Evolutionary conservation across 495 filamentous ascomycete species (phyloP), one percentile per base, ranked within the genome.

Genomic region (Penicillium crystallinum): DNA sequence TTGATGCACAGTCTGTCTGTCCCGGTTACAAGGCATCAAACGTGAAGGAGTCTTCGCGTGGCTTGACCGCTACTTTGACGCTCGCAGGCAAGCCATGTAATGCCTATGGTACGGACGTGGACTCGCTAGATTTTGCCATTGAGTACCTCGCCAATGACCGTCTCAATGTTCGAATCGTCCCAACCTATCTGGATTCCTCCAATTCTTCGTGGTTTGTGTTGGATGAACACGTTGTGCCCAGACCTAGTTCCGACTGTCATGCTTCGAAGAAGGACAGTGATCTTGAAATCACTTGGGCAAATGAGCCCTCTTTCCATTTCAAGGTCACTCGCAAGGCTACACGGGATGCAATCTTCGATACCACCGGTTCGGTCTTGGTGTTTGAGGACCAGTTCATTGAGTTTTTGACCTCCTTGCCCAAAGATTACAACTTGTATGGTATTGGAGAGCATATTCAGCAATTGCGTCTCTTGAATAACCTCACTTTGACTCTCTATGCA

Each of bases 181-280:
- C 89, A 1, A 77, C 81, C 6, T 75, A 85, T 50, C 66, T 89
- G 22, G 81, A 80, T 49, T 56, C 72, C 5, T 79, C 78, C 4
- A 91, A 92, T 57, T 71, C 69, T 35, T 83, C 85, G 1, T 85
- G 83, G 75, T 91, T 84, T 55, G 57, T 83, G 23, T 71, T 91
- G 18, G 78, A 87, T 0, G 80, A 86, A 44, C 68, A 77, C 14
- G 58, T 88, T 9, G 77, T 93, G 4, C 79, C 81, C 3, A 73
- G 79, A 37, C 81, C 88, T 3, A 70, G 67, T 5, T 61, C 75
- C 35, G 76, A 80, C 37, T 54, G 62, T 1, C 53, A 67, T 53
- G 64, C 63, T 6, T 70, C 65, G 0, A 59, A 59, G 21, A 58
- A 61, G 5, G 53, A 65, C n/a, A 75, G 65, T 47, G 80, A 85